Evolutionary conservation across 2,329 filamentous ascomycete species (phyloP).

Genomic region (Penicillium sclerotigenum): DNA sequence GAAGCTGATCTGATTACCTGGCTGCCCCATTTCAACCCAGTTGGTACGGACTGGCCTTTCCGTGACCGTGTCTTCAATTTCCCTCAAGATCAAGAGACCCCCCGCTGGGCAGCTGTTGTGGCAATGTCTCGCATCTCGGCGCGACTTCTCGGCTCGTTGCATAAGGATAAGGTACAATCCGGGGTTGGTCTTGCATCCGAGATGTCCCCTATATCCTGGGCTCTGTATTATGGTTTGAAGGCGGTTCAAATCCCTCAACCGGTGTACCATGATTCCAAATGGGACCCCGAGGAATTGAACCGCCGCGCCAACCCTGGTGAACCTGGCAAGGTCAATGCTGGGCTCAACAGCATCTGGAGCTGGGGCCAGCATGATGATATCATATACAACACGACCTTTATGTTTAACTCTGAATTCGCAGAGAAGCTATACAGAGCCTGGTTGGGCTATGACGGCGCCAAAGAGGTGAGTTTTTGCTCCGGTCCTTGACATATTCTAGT

Average conservation of each 20-base stretch:
- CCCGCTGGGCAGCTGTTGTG: conserved; percentile 8
- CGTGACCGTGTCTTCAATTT: conserved; percentile 12
- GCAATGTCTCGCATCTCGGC: conserved; percentile 13
- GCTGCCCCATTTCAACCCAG: conserved; percentile 13
- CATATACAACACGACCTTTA: conserved; percentile 6
- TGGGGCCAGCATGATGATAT: conserved; percentile 9
- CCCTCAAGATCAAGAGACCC: conserved; percentile 3
- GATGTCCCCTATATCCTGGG: conserved; percentile 13
- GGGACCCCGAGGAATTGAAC: conserved; percentile 9
- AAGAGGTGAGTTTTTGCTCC: not conserved
- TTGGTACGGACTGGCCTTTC: conserved; percentile 12
- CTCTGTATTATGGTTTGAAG: conserved; percentile 16
- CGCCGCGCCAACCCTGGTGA: conserved; percentile 7
- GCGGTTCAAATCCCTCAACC: conserved; percentile 14
- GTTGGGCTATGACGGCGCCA: conserved; percentile 8
- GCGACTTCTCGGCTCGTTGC: conserved; percentile 3
- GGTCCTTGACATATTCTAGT: not conserved
- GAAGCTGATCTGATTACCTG: conserved; percentile 18
- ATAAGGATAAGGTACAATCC: not conserved
- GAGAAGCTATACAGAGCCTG: conserved; percentile 11
- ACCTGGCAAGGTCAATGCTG: conserved; percentile 10
- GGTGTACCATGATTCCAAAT: conserved; percentile 6
- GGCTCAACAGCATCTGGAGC: conserved; percentile 10
- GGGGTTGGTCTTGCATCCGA: conserved; percentile 14
- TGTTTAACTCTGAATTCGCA: conserved; percentile 8